Evolutionary conservation across 1,139 yeast species (phyloP).

Genomic region (Kodamaea sp.): DNA sequence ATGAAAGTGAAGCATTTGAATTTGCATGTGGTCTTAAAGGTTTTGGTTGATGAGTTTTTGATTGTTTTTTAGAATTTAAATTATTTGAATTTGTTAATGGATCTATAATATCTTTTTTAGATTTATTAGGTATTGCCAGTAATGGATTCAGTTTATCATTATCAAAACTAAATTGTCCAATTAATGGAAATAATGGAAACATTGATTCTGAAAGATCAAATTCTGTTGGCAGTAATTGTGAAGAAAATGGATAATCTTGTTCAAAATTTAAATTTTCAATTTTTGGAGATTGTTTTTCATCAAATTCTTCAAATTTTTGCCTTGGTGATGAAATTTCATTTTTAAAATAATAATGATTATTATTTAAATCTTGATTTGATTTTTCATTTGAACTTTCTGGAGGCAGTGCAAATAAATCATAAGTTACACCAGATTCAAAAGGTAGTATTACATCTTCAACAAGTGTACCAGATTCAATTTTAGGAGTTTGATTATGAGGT

Average conservation of each 20-base stretch:
- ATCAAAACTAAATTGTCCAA: conserved; percentile 45
- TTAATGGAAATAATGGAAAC: conserved; percentile 52
- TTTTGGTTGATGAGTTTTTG: conserved; percentile 20
- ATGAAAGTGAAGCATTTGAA: conserved; percentile 15
- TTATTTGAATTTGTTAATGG: neutral
- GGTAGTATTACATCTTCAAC: conserved; percentile 34
- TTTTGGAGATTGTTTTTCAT: neutral
- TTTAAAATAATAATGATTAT: neutral
- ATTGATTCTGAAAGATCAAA: conserved; percentile 23
- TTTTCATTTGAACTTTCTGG: conserved; percentile 2
- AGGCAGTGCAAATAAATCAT: conserved; percentile 24
- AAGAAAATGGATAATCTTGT: conserved; percentile 2
- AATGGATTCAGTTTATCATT: conserved; percentile 36
- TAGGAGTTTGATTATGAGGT: conserved; percentile 1
- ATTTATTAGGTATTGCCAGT: conserved; percentile 24
- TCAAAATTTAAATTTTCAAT: neutral
- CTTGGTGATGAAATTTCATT: neutral
- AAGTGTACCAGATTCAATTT: conserved; percentile 19
- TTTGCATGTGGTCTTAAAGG: conserved; percentile 17
- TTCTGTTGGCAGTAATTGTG: conserved; percentile 10
- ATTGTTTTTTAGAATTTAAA: neutral
- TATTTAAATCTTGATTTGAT: conserved; percentile 2
- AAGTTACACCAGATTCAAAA: conserved; percentile 30
- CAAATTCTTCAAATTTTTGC: neutral
- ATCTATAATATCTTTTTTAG: neutral